Percentiles rank a stretch among this genome's conserved stretches.
Evolutionary conservation across 1,284 basidiomycete genomes (phyloP).

Genomic region (Cryptococcus maquisensis): DNA sequence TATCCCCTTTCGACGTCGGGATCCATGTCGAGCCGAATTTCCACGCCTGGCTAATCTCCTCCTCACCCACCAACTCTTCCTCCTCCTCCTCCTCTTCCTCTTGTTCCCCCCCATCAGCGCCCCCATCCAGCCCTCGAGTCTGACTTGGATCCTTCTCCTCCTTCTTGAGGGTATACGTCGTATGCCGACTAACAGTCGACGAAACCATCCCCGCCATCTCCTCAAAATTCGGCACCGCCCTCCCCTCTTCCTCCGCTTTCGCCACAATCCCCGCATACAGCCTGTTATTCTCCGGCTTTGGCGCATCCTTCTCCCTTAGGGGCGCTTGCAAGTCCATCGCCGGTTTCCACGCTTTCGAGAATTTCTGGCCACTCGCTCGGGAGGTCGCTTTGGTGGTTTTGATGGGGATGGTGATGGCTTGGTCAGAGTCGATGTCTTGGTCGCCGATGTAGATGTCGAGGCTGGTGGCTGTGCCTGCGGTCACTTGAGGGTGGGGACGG

Average conservation of each 20-base stretch:
- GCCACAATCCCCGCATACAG: not conserved
- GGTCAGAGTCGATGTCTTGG: conserved; percentile 58
- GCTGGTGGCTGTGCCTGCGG: conserved; percentile 56
- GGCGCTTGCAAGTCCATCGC: conserved; percentile 38
- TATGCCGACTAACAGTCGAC: conserved; percentile 42
- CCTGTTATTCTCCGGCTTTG: too few relatives aligned
- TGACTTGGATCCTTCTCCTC: not conserved
- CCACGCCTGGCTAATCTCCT: conserved; percentile 62
- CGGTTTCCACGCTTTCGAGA: conserved; percentile 68
- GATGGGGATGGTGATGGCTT: conserved; percentile 70
- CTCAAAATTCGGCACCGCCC: not conserved
- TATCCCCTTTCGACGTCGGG: conserved; percentile 69
- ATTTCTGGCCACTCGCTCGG: conserved; percentile 64
- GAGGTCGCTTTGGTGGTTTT: conserved; percentile 81
- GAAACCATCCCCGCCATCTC: conserved; percentile 43
- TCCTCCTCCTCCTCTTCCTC: conserved; percentile 38
- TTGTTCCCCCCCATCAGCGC: conserved; percentile 3
- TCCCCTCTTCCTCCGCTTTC: conserved; percentile 1
- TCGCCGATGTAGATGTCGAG: conserved; percentile 74
- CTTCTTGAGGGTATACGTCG: conserved; percentile 39
- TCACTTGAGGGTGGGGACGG: too few relatives aligned
- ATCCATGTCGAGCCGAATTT: conserved; percentile 88
- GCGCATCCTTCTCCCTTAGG: conserved; percentile 3
- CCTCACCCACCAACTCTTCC: conserved; percentile 45
- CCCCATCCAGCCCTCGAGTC: not conserved